Base-by-base conservation (phyloP, 2,329 filamentous ascomycete genomes). In the Trichoderma sp. region DNA sequence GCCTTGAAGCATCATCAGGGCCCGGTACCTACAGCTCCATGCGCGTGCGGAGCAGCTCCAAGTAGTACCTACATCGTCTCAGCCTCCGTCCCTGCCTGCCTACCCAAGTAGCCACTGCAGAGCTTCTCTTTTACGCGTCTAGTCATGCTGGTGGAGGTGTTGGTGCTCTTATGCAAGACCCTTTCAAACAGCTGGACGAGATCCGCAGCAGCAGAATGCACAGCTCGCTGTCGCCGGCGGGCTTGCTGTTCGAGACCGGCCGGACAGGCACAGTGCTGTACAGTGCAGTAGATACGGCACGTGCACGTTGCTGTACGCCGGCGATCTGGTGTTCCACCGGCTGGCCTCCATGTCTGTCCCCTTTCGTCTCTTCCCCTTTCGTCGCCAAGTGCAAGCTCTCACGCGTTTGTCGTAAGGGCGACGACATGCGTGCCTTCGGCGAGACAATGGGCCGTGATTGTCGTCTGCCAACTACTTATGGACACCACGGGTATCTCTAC, bases 251-350 rank as follows among this genome's bases (percentile, higher is more conserved):
- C 37, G 53, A 49, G n/a, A 49, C 47, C 11, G 43, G 47, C 47
- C 10, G 4, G 21, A 10, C 47, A 3, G 2, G n/a, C n/a, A 49
- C n/a, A 49, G 47, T 24, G 47, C n/a, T 2, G 52, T 6, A 55
- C 27, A 19, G 52, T 27, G 52, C 24, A 6, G 11, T 8, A 5
- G 16, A 16, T 14, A 43, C 57, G 40, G 60, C 29, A 43, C 31
- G 40, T 35, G 53, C 19, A 68, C 65, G 65, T 60, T 68, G 43
- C 40, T 43, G 40, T 8, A n/a, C 49, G 56, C 57, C 16, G 52
- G 62, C 57, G 65, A 68, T 68, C 57, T 61, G 65, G 31, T 19
- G 66, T 62, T 62, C 58, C 66, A 68, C 66, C 19, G 31, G 37
- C 65, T 31, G 57, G 56, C 43, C 43, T 40, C 66, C 58, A 56